A percentile compares a stretch with the other conserved stretches of the same genome.
Conservation (phyloP, 495 filamentous ascomycete species). For the Podospora pseudoanserina region DNA sequence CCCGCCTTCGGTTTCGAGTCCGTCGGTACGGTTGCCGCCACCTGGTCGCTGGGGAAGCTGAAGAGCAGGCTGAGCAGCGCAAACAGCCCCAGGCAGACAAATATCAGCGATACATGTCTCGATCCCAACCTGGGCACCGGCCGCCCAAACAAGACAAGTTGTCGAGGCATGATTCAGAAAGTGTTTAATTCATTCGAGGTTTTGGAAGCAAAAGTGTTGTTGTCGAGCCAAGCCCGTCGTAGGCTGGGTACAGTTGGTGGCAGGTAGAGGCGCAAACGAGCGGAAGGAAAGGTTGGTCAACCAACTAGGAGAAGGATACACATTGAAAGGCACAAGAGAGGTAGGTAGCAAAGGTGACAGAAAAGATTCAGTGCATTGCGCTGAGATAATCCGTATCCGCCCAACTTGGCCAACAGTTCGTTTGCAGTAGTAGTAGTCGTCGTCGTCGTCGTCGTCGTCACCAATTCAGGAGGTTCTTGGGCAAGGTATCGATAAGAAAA, state of each 20-base stretch:
- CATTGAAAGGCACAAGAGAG: not conserved
- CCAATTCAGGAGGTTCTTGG: not conserved
- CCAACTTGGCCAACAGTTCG: not conserved
- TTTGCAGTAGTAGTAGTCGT: no score
- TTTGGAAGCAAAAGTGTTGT: not conserved
- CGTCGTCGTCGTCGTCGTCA: no score
- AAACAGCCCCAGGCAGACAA: slow-evolving; percentile 41
- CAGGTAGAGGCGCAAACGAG: not conserved
- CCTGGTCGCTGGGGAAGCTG: slow-evolving; percentile 33
- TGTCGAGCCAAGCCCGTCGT: not conserved
- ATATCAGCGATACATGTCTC: slow-evolving; percentile 44
- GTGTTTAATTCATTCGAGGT: not conserved
- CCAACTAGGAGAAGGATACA: not conserved
- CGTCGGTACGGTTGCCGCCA: slow-evolving; percentile 26
- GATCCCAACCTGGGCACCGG: slow-evolving; percentile 42
- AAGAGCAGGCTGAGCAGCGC: slow-evolving; percentile 48
- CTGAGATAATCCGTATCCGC: not conserved
- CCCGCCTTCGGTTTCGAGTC: slow-evolving; percentile 34
- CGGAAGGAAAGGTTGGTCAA: slow-evolving; percentile 2
- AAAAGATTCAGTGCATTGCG: not conserved
- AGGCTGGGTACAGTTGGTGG: not conserved
- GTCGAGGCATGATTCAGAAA: slow-evolving; percentile 47
- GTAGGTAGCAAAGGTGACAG: not conserved
- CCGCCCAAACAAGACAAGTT: slow-evolving; percentile 44
- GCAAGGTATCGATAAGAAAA: not conserved